These are phyloP conservation scores for Breynia disticha DNA, from an alignment of 441 rosid species.

Conservation along the genomic window DNA sequence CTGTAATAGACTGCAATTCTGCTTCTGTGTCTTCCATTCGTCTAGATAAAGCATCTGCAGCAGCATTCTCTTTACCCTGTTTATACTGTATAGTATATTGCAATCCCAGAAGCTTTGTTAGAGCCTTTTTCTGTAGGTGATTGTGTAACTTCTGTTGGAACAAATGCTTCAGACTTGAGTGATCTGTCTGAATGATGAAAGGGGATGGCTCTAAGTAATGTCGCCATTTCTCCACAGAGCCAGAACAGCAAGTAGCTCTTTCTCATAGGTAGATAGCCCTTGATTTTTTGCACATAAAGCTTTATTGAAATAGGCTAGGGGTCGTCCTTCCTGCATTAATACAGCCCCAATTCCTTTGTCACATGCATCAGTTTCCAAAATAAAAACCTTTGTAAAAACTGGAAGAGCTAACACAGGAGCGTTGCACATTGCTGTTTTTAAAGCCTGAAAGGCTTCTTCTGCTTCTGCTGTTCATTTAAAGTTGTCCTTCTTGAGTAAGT, in stretches of 20 bases:
- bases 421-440: neutral
- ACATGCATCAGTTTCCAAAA: neutral
- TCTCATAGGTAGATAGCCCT: neutral
- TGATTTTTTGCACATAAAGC: neutral
- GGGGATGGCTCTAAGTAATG: neutral
- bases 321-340: neutral
- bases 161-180: neutral
- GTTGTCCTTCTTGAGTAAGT: neutral
- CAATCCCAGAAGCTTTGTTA: neutral
- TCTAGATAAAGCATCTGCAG: neutral
- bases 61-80: neutral
- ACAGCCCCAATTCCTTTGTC: neutral
- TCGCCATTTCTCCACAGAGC: neutral
- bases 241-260: neutral
- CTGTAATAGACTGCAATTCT: fast-evolving
- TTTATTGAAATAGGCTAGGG: neutral
- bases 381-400: neutral
- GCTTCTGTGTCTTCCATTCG: too few species aligned
- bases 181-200: neutral
- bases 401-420: neutral
- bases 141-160: neutral
- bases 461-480: neutral
- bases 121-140: neutral
- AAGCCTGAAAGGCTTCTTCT: fast-evolving
- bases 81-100: neutral